Conservation (phyloP, 225 moss, liverwort and hornwort genomes). For the Pleurozium schreberi region DNA sequence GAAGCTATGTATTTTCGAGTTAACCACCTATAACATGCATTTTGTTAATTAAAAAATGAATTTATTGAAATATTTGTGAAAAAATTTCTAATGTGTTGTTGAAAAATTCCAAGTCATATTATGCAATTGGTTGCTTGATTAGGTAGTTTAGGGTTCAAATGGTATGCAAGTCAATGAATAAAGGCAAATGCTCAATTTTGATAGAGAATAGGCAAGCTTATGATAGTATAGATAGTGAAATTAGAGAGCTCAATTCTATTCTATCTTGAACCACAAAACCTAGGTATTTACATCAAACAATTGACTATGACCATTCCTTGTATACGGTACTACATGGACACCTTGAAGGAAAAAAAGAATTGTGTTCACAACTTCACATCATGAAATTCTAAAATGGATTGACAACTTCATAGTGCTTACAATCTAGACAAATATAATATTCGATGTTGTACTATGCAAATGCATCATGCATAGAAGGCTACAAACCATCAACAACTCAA, state of each 20-base stretch:
- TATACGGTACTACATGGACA: fast-evolving
- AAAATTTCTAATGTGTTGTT: not conserved
- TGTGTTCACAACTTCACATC: too few relatives aligned
- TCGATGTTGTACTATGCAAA: not conserved
- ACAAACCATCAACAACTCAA: not conserved
- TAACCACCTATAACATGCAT: too few relatives aligned
- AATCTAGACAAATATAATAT: not conserved
- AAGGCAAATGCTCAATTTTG: fast-evolving
- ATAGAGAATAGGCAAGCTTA: not conserved
- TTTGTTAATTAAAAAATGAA: too few relatives aligned
- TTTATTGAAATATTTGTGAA: too few relatives aligned
- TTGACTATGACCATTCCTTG: not conserved
- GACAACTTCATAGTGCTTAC: not conserved
- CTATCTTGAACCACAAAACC: not conserved
- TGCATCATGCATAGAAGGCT: not conserved
- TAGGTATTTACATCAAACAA: too few relatives aligned
- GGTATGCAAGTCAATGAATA: fast-evolving
- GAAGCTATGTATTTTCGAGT: too few relatives aligned
- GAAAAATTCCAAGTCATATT: not conserved
- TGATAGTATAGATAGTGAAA: not conserved
- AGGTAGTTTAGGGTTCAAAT: not conserved
- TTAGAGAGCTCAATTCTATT: not conserved
- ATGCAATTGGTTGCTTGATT: not conserved
- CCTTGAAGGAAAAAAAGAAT: not conserved
- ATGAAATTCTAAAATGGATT: not conserved